Evolutionary conservation across 805 yeast species (phyloP), one percentile per base, ranked within the genome.

Genomic region (Starmera pachycereana): DNA sequence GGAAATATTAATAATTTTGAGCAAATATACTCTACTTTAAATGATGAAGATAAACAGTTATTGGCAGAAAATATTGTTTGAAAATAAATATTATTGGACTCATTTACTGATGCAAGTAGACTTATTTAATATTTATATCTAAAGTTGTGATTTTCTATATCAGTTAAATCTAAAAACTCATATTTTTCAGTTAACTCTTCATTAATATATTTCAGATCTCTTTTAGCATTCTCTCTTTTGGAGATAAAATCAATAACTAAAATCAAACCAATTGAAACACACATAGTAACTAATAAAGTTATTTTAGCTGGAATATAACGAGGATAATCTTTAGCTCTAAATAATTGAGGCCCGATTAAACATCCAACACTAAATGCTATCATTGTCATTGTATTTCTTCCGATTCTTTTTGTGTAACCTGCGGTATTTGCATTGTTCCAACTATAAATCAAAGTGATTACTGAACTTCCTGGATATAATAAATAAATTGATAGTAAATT

Each of bases 321-420:
- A 13, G 82, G 83, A 27, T 68, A 65, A 40, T 69, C 61, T 9
- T 57, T 46, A 0, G 63, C 61, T 45, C 71, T 68, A 56, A 78
- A 78, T 46, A 76, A 59, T 47, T 77, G 81, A 1, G 86, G 83
- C 0, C 81, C 84, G 38, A 75, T 61, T 42, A 81, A 61, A 56
- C 73, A 67, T 8, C 77, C 73, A 18, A 74, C 56, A 4, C 75
- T 72, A 47, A 72, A 76, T 12, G 68, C 69, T 39, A 74, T 62
- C 75, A 76, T 67, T 2, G 75, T 72, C 12, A 68, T 49, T 7
- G 71, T 71, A 44, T 72, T 74, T 44, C 78, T 58, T 35, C 64
- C 65, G 29, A 72, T 59, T 43, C 74, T 64, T 48, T 76, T 76
- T 10, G 79, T 72, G 41, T 74, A 69, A 0, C 81, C 81, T 3